Percentiles rank a stretch among this genome's conserved stretches.
Evolutionary conservation across 148 eudicot species (phyloP).

Genomic region (Beta vulgaris): DNA sequence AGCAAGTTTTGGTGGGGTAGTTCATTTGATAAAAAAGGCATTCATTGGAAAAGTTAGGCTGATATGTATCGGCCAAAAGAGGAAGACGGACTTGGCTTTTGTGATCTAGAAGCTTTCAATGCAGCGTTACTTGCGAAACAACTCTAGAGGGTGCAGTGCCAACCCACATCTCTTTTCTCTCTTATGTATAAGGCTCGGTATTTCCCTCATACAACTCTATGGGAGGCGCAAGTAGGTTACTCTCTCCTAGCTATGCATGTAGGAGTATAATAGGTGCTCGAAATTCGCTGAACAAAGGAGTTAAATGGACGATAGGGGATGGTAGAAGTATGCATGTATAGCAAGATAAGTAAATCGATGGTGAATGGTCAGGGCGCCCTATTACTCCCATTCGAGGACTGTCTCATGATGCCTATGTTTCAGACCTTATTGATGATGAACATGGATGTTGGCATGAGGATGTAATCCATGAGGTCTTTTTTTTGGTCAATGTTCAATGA

Average conservation of each 20-base stretch:
- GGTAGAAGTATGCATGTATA: background rate
- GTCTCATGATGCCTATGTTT: background rate
- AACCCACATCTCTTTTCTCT: background rate
- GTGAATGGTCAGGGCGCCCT: accelerated
- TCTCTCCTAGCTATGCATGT: background rate
- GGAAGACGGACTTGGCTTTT: background rate
- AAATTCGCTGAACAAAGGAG: background rate
- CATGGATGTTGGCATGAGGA: background rate
- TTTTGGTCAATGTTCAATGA: background rate
- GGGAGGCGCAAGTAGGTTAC: background rate
- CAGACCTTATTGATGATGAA: background rate
- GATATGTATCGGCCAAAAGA: background rate
- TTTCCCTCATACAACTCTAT: background rate
- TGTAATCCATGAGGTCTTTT: background rate
- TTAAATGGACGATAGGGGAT: background rate
- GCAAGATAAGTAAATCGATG: background rate
- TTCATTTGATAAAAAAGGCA: too few species aligned
- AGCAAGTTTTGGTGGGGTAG: background rate
- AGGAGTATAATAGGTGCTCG: background rate
- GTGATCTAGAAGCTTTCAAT: background rate
- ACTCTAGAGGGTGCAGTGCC: too few species aligned
- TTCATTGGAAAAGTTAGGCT: background rate
- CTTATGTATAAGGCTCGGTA: background rate
- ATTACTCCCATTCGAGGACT: background rate
- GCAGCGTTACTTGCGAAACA: background rate